Base-by-base conservation (phyloP, 2,329 filamentous ascomycete genomes). In the Alternaria sp. region DNA sequence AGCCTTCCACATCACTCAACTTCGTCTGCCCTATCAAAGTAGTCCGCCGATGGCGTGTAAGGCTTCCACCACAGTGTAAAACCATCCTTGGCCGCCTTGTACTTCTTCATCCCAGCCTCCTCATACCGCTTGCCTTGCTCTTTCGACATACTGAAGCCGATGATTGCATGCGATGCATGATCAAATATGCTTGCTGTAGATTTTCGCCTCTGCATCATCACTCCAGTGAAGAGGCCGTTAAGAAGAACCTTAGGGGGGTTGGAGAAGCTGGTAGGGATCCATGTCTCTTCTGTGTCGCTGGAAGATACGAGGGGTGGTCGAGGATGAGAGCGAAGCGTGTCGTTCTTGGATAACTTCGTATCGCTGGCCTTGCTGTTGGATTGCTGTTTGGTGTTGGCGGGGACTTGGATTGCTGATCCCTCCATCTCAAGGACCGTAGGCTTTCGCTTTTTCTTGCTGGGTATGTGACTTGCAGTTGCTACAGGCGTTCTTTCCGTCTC, bases 101-200 rank as follows among this genome's bases (percentile, higher is more conserved):
- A 40, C 36, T 40, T 40, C 5, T 40, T 3, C 36, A 40, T 17
- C 8, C 36, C 36, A 40, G 3, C 36, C 15, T 36, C 32, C 32
- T 9, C 1, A n/a, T 36, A 36, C 4, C 4, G 7, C 2, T 36
- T 36, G 4, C 4, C 32, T 0, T 0, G 8, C 15, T 36, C 4
- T 1, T 36, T 0, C 15, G 8, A 1, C 1, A n/a, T 0, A 0
- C 32, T 36, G 3, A 40, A 40, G 36, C 36, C 36, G 5, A 40
- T 40, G 15, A 40, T 40, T 17, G 5, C n/a, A 0, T 40, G 36
- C 36, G 36, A 0, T 0, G 0, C 15, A 0, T 40, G 36, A 17
- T 40, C 36, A 17, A 40, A 40, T 11, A 40, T 11, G 1, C 36
- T 17, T 1, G 0, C 1, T 6, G 36, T 40, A 40, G 36, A 17